phyloP scores from a whole-genome alignment of 176 grass and related monocot species.

The Ampelocalamus luodianensis region DNA sequence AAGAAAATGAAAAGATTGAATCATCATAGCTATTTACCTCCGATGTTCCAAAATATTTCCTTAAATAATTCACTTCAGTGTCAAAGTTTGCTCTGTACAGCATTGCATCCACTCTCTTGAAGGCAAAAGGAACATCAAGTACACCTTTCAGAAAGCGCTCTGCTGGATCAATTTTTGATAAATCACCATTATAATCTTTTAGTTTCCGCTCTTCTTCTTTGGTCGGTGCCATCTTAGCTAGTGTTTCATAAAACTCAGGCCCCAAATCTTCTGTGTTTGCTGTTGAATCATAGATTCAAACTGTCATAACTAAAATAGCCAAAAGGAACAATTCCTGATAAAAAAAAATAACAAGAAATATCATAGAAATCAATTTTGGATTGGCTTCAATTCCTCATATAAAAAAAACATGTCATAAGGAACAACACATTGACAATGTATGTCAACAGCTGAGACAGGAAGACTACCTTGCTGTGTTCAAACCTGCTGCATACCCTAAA shows the following conservation, averaged over 20 bases:
- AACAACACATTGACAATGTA: neutral
- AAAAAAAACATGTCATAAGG: neutral
- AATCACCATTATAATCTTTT: conserved; percentile 56
- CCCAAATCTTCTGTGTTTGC: conserved; percentile 59
- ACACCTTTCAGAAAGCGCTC: conserved; percentile 73
- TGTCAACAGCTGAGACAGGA: conserved; percentile 2
- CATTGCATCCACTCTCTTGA: conserved; percentile 82
- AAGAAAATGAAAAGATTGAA: conserved; percentile 14
- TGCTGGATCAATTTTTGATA: conserved; percentile 66
- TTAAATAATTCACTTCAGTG: conserved; percentile 63
- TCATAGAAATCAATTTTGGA: neutral
- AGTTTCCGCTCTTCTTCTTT: conserved; percentile 78
- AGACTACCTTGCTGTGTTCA: neutral
- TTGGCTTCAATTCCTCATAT: neutral
- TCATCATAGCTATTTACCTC: conserved; percentile 61
- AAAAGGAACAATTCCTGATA: neutral
- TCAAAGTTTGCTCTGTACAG: conserved; percentile 79
- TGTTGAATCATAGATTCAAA: conserved; percentile 49
- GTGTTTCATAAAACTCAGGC: conserved; percentile 66
- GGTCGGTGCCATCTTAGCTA: conserved; percentile 77
- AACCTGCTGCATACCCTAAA: neutral
- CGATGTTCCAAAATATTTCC: conserved; percentile 62
- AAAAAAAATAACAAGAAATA: neutral
- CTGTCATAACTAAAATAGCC: conserved; percentile 20
- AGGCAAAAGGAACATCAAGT: conserved; percentile 77